Evolutionary conservation across 2,329 filamentous ascomycete genomes (phyloP).

Genomic region (Botrytis medusae): DNA sequence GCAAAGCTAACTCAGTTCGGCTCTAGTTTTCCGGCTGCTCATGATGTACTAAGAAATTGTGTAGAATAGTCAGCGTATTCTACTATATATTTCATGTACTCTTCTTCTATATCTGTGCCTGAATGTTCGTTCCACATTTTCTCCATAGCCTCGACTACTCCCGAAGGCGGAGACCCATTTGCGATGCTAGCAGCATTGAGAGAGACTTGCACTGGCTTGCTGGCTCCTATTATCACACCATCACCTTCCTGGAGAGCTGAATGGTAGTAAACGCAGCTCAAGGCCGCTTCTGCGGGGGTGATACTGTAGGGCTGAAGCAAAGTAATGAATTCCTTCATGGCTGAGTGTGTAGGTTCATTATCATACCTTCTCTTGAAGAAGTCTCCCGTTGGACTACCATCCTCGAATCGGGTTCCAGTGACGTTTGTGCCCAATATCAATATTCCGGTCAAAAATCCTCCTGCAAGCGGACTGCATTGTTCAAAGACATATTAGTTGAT

Average conservation of each 20-base stretch:
- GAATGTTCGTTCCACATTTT: background rate
- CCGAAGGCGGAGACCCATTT: conserved; percentile 1
- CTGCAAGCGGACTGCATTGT: background rate
- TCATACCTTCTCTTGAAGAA: background rate
- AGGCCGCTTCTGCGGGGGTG: background rate
- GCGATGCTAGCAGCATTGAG: conserved; percentile 7
- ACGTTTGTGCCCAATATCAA: background rate
- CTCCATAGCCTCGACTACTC: background rate
- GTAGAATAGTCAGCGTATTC: background rate
- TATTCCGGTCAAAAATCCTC: background rate
- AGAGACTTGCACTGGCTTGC: background rate
- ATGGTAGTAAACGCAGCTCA: conserved; percentile 2
- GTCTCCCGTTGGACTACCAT: background rate
- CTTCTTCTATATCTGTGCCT: background rate
- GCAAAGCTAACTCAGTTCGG: background rate
- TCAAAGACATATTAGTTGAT: background rate
- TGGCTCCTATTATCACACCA: conserved; percentile 2
- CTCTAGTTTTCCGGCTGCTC: background rate
- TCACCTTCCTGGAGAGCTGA: background rate
- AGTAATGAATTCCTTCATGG: background rate
- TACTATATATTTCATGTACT: background rate
- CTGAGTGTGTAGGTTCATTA: background rate
- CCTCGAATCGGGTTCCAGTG: background rate
- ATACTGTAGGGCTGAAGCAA: background rate
- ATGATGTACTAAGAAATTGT: background rate